phyloP scores from a whole-genome alignment of 2,329 filamentous ascomycete genomes.

The Immersiporthe knoxdaviesiana region DNA sequence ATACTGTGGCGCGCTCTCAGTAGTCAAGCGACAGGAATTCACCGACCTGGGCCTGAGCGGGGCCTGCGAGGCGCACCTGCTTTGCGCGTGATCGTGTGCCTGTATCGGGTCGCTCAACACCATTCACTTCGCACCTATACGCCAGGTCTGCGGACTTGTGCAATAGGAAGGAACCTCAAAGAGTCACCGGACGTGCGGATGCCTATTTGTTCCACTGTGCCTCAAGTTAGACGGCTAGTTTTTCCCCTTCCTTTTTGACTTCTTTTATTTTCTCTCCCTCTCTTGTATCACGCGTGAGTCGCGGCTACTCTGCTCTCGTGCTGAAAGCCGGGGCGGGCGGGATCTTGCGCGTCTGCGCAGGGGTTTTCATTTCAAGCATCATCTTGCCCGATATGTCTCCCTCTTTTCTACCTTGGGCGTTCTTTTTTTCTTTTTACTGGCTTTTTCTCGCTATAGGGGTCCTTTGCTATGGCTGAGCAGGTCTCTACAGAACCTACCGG shows the following conservation, averaged over 20 bases:
- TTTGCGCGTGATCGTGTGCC: background rate
- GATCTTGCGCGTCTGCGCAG: background rate
- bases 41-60: slow-evolving; percentile 3
- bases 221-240: background rate
- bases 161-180: background rate
- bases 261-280: background rate
- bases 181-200: background rate
- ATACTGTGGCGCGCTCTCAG: background rate
- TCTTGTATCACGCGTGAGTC: background rate
- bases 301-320: too few relatives aligned
- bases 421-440: background rate
- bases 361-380: background rate
- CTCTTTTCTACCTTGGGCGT: background rate
- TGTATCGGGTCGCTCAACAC: background rate
- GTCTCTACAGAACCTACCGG: background rate
- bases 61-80: background rate
- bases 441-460: background rate
- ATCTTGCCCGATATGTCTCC: background rate
- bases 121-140: background rate
- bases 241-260: background rate
- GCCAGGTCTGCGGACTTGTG: background rate
- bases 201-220: background rate
- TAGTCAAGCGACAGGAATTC: background rate
- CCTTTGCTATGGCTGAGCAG: background rate
- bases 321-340: slow-evolving; percentile 5